A percentile compares a stretch with the other conserved stretches of the same genome.
phyloP scores from a whole-genome alignment of 495 filamentous ascomycete genomes.

The Tetracladium setigerum region DNA sequence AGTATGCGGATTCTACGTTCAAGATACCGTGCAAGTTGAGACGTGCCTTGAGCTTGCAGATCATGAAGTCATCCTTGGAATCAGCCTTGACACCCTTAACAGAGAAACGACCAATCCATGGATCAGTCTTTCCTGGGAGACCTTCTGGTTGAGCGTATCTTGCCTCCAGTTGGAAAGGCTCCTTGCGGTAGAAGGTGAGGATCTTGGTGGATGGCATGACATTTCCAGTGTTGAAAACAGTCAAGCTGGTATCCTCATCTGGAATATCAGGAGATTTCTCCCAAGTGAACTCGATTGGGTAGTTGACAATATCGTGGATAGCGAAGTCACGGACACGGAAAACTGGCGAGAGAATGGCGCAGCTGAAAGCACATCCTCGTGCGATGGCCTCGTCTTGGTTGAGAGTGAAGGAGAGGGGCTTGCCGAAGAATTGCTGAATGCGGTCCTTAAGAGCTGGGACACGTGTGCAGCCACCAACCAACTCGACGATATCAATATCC shows the following conservation, averaged over 20 bases:
- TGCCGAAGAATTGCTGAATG: conserved; percentile 85
- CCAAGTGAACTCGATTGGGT: conserved; percentile 99
- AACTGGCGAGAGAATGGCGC: conserved; percentile 92
- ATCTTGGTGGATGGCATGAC: conserved; percentile 99
- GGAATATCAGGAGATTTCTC: conserved; percentile 98
- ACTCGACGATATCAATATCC: conserved; percentile 90
- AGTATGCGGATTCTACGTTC: conserved; percentile 96
- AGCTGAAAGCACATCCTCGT: conserved; percentile 94
- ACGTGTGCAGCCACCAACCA: conserved; percentile 93
- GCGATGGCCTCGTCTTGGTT: conserved; percentile 98
- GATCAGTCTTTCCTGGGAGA: conserved; percentile 85
- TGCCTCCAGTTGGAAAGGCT: conserved; percentile 93
- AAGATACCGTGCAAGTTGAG: conserved; percentile 95
- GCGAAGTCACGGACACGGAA: conserved; percentile 99
- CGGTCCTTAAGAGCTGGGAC: conserved; percentile 87
- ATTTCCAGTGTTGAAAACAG: conserved; percentile 96
- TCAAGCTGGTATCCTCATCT: conserved; percentile 95
- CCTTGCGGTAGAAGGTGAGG: conserved; percentile 98
- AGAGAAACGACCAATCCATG: conserved; percentile 95
- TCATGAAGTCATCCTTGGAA: conserved; percentile 90
- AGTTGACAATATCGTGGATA: conserved; percentile 93
- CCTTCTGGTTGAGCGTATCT: conserved; percentile 79
- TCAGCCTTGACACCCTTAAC: conserved; percentile 85
- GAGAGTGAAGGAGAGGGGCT: conserved; percentile 87
- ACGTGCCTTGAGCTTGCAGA: conserved; percentile 98